Conservation (phyloP, 768 basidiomycete genomes). For the Boletus vinaceobasis region DNA sequence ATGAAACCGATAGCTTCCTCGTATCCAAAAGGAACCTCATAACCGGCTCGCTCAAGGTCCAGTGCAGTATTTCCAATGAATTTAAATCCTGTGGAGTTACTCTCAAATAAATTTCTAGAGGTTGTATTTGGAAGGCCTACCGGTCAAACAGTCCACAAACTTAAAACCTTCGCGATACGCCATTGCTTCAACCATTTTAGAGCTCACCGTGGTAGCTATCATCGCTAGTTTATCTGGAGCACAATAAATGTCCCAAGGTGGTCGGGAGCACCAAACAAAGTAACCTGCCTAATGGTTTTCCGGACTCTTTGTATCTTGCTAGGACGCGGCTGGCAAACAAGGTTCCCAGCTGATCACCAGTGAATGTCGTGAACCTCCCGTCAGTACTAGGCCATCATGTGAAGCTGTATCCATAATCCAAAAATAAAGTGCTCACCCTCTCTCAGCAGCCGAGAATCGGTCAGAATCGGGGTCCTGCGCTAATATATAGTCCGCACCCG, state of each 20-base stretch:
- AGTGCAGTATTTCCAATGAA: slow-evolving; percentile 84
- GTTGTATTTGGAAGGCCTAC: slow-evolving; percentile 31
- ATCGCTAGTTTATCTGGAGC: slow-evolving; percentile 64
- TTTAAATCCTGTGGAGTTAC: slow-evolving; percentile 66
- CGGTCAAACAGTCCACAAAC: slow-evolving; percentile 83
- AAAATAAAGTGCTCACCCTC: slow-evolving; percentile 39
- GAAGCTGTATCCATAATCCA: background rate
- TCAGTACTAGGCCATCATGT: slow-evolving; percentile 19
- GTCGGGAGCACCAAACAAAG: slow-evolving; percentile 32
- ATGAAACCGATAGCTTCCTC: slow-evolving; percentile 94
- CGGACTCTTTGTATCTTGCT: slow-evolving; percentile 42
- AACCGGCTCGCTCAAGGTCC: slow-evolving; percentile 59
- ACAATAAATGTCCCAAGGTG: slow-evolving; percentile 36
- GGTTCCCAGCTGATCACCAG: slow-evolving; percentile 80
- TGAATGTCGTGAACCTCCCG: slow-evolving; percentile 68
- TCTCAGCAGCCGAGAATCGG: slow-evolving; percentile 76
- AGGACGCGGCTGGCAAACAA: slow-evolving; percentile 49
- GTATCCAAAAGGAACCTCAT: slow-evolving; percentile 76
- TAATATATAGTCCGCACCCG: slow-evolving; percentile 60
- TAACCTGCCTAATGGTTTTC: slow-evolving; percentile 41
- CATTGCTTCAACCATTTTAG: slow-evolving; percentile 83
- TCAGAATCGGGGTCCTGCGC: slow-evolving; percentile 92
- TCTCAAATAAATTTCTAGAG: background rate
- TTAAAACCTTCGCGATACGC: slow-evolving; percentile 74
- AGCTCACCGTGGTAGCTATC: slow-evolving; percentile 88